These are phyloP conservation scores for Xylariaceae sp. DNA, from an alignment of 2,329 filamentous ascomycete species.

Conservation along the genomic window DNA sequence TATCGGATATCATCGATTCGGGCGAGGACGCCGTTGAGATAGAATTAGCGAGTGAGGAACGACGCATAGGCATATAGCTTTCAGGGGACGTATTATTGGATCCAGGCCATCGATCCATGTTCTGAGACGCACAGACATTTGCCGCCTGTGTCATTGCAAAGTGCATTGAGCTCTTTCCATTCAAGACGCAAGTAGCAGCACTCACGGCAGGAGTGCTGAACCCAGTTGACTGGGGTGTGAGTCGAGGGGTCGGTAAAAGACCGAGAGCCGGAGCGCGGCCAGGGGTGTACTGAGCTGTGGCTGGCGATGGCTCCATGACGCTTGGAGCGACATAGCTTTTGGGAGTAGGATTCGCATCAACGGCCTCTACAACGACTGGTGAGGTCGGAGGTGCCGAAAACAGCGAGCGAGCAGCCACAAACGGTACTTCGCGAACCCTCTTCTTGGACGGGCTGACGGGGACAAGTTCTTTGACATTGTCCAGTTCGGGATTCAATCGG, in stretches of 20 bases:
- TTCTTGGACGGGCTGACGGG: conserved; percentile 27
- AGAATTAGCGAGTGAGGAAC: conserved; percentile 60
- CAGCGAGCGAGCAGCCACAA: conserved; percentile 37
- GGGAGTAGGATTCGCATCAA: conserved; percentile 37
- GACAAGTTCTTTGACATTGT: conserved; percentile 53
- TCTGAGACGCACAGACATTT: conserved; percentile 41
- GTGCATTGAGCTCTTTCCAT: conserved; percentile 53
- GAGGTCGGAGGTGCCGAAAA: conserved; percentile 39
- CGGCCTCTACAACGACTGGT: conserved; percentile 30
- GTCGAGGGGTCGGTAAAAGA: conserved; percentile 53
- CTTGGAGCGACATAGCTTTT: conserved; percentile 37
- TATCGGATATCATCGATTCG: conserved; percentile 64
- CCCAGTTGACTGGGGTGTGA: conserved; percentile 52
- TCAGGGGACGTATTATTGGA: conserved; percentile 48
- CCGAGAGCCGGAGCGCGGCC: conserved; percentile 50
- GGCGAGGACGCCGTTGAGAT: conserved; percentile 61
- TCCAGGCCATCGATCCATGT: conserved; percentile 48
- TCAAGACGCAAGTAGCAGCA: conserved; percentile 46
- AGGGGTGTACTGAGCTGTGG: conserved; percentile 35
- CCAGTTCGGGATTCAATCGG: conserved; percentile 51
- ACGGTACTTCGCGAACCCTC: conserved; percentile 31
- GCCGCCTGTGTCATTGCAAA: conserved; percentile 55
- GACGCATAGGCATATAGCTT: conserved; percentile 45
- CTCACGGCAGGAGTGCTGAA: conserved; percentile 58
- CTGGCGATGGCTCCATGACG: conserved; percentile 47